These are phyloP conservation scores for Citrus medica DNA, from an alignment of 345 rosid genomes.

Conservation along the genomic window DNA sequence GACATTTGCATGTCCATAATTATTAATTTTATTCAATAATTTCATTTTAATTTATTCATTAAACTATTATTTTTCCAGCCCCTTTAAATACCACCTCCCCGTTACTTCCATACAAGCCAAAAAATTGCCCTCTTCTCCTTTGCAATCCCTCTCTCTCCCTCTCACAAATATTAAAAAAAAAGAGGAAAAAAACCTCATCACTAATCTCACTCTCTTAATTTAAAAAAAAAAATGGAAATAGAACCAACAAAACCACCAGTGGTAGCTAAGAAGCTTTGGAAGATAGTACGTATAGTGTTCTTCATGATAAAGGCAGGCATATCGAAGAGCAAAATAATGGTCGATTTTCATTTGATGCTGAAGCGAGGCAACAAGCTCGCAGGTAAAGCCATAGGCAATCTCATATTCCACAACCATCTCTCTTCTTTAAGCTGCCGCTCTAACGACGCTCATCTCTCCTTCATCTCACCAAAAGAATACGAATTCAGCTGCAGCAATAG, in stretches of 20 bases:
- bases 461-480: conserved; percentile 65
- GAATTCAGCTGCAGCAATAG: conserved; percentile 98
- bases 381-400: conserved; percentile 53
- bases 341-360: conserved; percentile 53
- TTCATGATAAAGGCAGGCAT: conserved; percentile 53
- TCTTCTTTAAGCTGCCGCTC: conserved; percentile 70
- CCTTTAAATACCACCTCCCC: conserved; percentile 47
- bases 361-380: conserved; percentile 52
- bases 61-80: conserved; percentile 25
- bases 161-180: not conserved
- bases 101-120: conserved; percentile 2
- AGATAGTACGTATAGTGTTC: conserved; percentile 40
- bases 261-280: conserved; percentile 56
- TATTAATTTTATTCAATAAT: not conserved
- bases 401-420: conserved; percentile 37
- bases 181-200: conserved; percentile 1
- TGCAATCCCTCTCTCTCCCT: conserved; percentile 3
- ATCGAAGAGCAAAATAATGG: conserved; percentile 49
- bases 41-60: not conserved
- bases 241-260: conserved; percentile 41
- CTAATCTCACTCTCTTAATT: not conserved
- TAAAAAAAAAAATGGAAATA: conserved; percentile 34
- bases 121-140: not conserved
- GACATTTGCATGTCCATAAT: too few species aligned
- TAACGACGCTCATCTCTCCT: conserved; percentile 47